Conservation (phyloP, 208 protist genomes). For the Crithidia bombi region DNA sequence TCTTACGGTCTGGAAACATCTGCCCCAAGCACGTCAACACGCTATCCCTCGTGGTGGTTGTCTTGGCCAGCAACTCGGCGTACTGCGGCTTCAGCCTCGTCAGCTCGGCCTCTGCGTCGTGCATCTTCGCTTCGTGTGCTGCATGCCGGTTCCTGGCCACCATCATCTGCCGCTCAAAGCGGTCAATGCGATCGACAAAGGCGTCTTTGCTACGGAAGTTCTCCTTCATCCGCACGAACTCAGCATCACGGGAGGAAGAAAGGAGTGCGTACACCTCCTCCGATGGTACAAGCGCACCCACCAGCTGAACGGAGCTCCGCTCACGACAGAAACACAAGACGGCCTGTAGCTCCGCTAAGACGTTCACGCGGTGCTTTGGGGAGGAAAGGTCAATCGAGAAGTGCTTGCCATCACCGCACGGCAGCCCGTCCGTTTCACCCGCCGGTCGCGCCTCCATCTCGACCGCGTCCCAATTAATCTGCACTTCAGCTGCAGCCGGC, state of each 20-base stretch:
- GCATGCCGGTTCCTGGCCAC: constrained; percentile 31
- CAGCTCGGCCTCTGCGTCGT: constrained; percentile 49
- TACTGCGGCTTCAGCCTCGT: constrained; percentile 43
- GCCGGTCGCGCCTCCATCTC: constrained; percentile 24
- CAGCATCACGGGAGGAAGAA: constrained; percentile 42
- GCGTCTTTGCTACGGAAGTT: constrained; percentile 39
- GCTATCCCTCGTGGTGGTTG: constrained; percentile 38
- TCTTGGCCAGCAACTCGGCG: constrained; percentile 25
- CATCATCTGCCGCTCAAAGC: constrained; percentile 53
- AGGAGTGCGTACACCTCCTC: constrained; percentile 28
- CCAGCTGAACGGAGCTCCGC: constrained; percentile 19
- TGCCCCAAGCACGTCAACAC: constrained; percentile 43
- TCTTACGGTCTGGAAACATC: constrained; percentile 65
- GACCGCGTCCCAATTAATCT: constrained; percentile 40
- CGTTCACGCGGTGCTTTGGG: constrained; percentile 39
- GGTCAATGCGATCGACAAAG: constrained; percentile 50
- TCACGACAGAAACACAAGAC: constrained; percentile 61
- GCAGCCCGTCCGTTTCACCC: constrained; percentile 31
- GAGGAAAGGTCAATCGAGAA: constrained; percentile 53
- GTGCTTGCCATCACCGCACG: constrained; percentile 18
- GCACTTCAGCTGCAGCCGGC: constrained; percentile 19
- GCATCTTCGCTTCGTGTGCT: constrained; percentile 42
- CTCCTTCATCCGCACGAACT: constrained; percentile 64
- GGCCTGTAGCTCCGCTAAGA: constrained; percentile 59
- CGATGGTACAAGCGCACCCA: constrained; percentile 4